Percentiles rank a stretch among this genome's conserved stretches.
These are phyloP conservation scores for Trametes elegans DNA, from an alignment of 768 basidiomycete genomes.

Conservation along the genomic window DNA sequence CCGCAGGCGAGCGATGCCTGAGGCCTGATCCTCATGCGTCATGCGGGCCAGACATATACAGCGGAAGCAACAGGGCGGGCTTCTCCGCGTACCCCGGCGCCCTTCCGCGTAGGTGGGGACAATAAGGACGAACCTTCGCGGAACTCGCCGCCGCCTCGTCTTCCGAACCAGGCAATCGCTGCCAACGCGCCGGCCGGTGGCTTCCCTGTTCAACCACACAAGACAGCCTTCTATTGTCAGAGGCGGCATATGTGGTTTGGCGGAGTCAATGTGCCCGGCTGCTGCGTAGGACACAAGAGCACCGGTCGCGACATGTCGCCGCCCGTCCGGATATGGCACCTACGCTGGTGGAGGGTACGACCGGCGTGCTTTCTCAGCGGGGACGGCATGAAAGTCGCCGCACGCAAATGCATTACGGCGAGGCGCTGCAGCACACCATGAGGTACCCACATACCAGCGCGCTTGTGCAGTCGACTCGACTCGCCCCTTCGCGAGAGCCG, in stretches of 20 bases:
- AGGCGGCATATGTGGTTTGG: conserved; percentile 1
- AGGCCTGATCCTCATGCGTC: conserved; percentile 1
- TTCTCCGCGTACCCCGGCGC: not conserved
- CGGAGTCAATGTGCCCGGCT: not conserved
- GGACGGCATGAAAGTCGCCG: not conserved
- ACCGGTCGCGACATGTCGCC: not conserved
- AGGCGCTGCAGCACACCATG: not conserved
- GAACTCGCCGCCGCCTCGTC: not conserved
- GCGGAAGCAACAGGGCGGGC: not conserved
- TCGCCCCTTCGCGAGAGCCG: not conserved
- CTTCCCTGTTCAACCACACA: conserved; percentile 1
- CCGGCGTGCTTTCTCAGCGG: not conserved
- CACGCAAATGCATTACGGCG: not conserved
- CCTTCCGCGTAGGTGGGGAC: conserved; percentile 1
- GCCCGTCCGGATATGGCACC: not conserved
- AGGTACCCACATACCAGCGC: conserved; percentile 8
- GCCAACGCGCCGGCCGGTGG: not conserved
- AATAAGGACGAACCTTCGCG: conserved; percentile 16
- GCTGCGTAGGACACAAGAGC: not conserved
- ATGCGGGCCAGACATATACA: not conserved
- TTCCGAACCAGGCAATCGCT: not conserved
- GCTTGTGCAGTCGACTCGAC: not conserved
- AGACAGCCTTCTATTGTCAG: not conserved
- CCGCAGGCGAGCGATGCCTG: not conserved
- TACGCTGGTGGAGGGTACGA: not conserved